Base-by-base conservation (phyloP, 208 protist genomes). In the Leptomonas seymouri region DNA sequence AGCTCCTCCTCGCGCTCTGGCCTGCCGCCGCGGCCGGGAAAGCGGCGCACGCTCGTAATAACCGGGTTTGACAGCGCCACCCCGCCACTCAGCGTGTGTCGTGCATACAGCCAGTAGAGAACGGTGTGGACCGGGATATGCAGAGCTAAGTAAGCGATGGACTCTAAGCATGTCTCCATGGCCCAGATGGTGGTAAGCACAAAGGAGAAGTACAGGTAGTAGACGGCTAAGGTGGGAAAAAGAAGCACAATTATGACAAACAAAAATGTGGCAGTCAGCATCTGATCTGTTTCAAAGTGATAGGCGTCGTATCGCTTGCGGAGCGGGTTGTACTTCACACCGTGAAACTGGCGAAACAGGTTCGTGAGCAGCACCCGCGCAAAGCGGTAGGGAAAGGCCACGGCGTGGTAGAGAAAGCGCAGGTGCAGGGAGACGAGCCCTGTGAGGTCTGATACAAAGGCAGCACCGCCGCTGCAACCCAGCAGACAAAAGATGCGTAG, bases 261-360 rank as follows among this genome's bases (percentile, higher is more conserved):
- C 14, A 98, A 71, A 62, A 98, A 73, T 1, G 93, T 98, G 0
- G 89, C 93, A 14, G 96, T 74, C 20, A 98, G 81, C 78, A 97
- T 89, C 75, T 98, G 93, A 60, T 98, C 91, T 36, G 85, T 70
- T 30, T 87, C 68, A 74, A 97, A 98, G 51, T 97, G 84, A 53
- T 91, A 92, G 25, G 71, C 78, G 71, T 98, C 97, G 6, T 85
- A 88, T 28, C 95, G 89, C 16, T 87, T 77, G 12, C 93, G 89
- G n/a, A 98, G 86, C n/a, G 93, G 90, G 73, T 98, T 98, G 81
- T 91, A 94, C 75, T 95, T 93, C 59, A 90, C 93, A 4, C 95
- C 94, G 54, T 88, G 78, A 49, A 98, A 97, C 56, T 97, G 87
- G 46, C 81, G 71, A 36, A 84, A 97, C 6, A 98, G 73, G 74